These are phyloP conservation scores for Auricularia sp. DNA, from an alignment of 768 basidiomycete genomes.

Conservation along the genomic window DNA sequence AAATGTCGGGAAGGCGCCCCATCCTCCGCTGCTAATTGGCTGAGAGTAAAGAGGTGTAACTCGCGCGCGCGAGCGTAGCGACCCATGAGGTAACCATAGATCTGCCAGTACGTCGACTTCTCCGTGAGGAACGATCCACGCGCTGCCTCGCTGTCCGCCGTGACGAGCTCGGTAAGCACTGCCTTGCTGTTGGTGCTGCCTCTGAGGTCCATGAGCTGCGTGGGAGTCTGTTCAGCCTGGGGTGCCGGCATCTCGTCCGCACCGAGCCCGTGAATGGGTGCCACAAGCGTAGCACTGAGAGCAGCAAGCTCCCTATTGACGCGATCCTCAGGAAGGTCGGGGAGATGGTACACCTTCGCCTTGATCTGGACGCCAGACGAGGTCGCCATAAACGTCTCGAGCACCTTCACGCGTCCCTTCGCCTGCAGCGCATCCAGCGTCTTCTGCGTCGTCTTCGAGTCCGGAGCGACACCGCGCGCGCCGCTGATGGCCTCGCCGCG, in stretches of 20 bases:
- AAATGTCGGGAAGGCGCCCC: conserved; percentile 30
- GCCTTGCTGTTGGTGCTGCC: no score
- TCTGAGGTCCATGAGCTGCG: no score
- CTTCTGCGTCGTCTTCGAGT: conserved; percentile 58
- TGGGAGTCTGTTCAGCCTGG: not conserved
- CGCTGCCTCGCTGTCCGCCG: not conserved
- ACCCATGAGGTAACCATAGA: conserved; percentile 66
- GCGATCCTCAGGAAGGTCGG: conserved; percentile 40
- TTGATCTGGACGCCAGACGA: conserved; percentile 49
- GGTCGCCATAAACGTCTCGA: conserved; percentile 53
- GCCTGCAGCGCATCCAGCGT: conserved; percentile 53
- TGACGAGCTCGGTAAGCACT: no score
- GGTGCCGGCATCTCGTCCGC: not conserved
- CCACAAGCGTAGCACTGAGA: conserved; percentile 28
- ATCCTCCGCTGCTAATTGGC: conserved; percentile 30
- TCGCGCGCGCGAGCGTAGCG: conserved; percentile 53
- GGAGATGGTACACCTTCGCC: conserved; percentile 55
- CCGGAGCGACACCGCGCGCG: conserved; percentile 54
- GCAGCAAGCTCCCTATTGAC: conserved; percentile 50
- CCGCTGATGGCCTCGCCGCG: conserved; percentile 63
- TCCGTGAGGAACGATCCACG: conserved; percentile 43
- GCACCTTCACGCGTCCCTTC: conserved; percentile 56
- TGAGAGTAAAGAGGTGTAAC: conserved; percentile 47
- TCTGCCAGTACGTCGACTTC: conserved; percentile 55
- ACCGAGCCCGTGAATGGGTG: not conserved